Evolutionary conservation across 768 basidiomycete genomes (phyloP), one percentile per base, ranked within the genome.

Genomic region (Hericium rajendrae): DNA sequence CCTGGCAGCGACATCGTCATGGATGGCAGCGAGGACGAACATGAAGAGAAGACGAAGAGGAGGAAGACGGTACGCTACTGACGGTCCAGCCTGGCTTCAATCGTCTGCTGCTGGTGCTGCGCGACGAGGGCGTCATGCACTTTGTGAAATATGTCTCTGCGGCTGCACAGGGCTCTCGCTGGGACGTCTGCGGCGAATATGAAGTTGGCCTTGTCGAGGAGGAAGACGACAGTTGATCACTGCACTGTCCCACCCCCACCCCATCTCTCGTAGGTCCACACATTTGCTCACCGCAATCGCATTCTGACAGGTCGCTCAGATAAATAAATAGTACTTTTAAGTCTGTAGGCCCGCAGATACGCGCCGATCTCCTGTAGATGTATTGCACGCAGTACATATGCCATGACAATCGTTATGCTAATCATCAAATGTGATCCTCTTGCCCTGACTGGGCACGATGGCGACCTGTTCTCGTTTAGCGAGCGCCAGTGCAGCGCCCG

Each of bases 111-210:
- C 77, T 98, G 39, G 94, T 97, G 22, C 74, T 97, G 57, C 81
- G 95, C 15, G 95, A 98, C 69, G 89, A 93, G 66, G 82, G 88
- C 18, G 94, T 98, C 50, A 86, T 98, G 84, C 82, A 82, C 43
- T 98, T 97, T 68, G 91, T 94, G 61, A 98, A 97, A 69, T 98
- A 98, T 65, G 82, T 97, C 18, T 89, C 88, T 26, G 91, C 90
- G 15, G 83, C 85, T 1, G 95, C 95, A 0, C 82, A 85, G 53
- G 91, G 93, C 9, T 93, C 91, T 28, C 76, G 95, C 55, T 98
- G 93, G 93, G 95, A 98, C 68, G 73, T 97, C 11, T 91, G 85
- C 60, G 86, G 85, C 3, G 95, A 98, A 72, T 97, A 88, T 69
- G 91, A 93, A 66, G 85, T 97, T 10, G 93, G 91, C 2, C 83